A percentile compares a stretch with the other conserved stretches of the same genome.
These are phyloP conservation scores for Strobilomyces dryophilus DNA, from an alignment of 768 basidiomycete genomes.

Conservation along the genomic window DNA sequence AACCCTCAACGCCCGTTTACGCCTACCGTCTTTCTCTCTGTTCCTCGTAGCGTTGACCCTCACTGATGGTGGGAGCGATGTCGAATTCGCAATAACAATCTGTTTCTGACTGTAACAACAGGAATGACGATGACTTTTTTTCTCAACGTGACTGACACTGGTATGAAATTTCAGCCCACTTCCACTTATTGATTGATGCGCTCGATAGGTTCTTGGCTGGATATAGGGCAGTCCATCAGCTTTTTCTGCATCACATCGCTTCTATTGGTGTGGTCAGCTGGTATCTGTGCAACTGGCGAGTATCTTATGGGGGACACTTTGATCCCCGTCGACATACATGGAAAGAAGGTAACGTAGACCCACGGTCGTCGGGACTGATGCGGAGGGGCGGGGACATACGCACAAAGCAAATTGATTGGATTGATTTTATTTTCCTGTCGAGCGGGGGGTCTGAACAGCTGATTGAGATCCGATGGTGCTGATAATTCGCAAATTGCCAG, in stretches of 20 bases:
- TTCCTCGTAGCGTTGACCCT: conserved; percentile 74
- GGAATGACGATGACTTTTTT: conserved; percentile 86
- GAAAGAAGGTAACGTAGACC: conserved; percentile 22
- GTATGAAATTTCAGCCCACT: conserved; percentile 31
- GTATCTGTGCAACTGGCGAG: conserved; percentile 70
- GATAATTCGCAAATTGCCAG: neutral
- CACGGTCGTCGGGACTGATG: conserved; percentile 20
- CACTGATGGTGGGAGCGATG: conserved; percentile 8
- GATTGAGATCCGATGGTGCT: neutral
- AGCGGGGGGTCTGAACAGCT: neutral
- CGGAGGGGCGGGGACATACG: conserved; percentile 4
- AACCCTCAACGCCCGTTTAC: conserved; percentile 59
- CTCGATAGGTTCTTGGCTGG: conserved; percentile 71
- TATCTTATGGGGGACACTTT: conserved; percentile 50
- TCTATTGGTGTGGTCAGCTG: conserved; percentile 74
- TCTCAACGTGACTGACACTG: conserved; percentile 77
- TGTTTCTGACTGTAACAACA: conserved; percentile 23
- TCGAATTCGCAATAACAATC: neutral
- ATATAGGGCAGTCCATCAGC: conserved; percentile 84
- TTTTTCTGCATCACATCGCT: conserved; percentile 85
- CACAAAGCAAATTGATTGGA: neutral
- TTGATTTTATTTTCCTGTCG: neutral
- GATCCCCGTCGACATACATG: conserved; percentile 15
- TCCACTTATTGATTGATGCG: conserved; percentile 3
- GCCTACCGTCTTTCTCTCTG: conserved; percentile 75